phyloP scores from a whole-genome alignment of 2,329 filamentous ascomycete genomes.

The Nannizziopsis barbatae region DNA sequence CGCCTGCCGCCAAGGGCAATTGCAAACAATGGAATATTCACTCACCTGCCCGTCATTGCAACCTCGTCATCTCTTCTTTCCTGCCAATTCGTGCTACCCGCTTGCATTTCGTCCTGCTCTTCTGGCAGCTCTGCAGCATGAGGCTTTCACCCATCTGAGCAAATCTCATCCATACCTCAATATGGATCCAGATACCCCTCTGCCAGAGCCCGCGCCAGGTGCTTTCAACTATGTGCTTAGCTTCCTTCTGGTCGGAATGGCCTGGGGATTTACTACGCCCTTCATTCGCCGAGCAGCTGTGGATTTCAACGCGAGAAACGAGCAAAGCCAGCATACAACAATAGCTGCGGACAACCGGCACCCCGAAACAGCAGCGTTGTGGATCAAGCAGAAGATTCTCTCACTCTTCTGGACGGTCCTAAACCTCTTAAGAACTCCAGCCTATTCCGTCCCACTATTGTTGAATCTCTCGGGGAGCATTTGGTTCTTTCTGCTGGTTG shows the following conservation, averaged over 20 bases:
- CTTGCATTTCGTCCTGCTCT: no score
- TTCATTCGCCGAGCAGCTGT: slow-evolving; percentile 83
- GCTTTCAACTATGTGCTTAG: slow-evolving; percentile 71
- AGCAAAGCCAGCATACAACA: slow-evolving; percentile 6
- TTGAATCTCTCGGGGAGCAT: slow-evolving; percentile 85
- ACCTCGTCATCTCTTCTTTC: no score
- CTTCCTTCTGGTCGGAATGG: slow-evolving; percentile 80
- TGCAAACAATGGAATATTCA: no score
- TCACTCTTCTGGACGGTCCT: slow-evolving; percentile 61
- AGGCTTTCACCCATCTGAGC: no score
- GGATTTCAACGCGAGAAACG: slow-evolving; percentile 52
- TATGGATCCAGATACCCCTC: slow-evolving; percentile 27
- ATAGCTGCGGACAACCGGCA: slow-evolving; percentile 14
- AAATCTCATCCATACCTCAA: no score
- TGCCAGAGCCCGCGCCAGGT: slow-evolving; percentile 23
- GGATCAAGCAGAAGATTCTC: slow-evolving; percentile 52
- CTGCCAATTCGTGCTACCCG: no score
- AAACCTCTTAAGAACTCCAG: slow-evolving; percentile 68
- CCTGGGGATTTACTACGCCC: slow-evolving; percentile 84
- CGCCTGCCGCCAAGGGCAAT: no score
- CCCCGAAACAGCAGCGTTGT: slow-evolving; percentile 35
- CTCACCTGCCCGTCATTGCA: no score
- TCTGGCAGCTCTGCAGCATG: no score
- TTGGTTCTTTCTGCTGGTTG: slow-evolving; percentile 94
- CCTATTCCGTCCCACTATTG: slow-evolving; percentile 73